Evolutionary conservation across 73 alveolate species (phyloP), one percentile per base, ranked within the genome.

Genomic region (Strombidium stylifer): DNA sequence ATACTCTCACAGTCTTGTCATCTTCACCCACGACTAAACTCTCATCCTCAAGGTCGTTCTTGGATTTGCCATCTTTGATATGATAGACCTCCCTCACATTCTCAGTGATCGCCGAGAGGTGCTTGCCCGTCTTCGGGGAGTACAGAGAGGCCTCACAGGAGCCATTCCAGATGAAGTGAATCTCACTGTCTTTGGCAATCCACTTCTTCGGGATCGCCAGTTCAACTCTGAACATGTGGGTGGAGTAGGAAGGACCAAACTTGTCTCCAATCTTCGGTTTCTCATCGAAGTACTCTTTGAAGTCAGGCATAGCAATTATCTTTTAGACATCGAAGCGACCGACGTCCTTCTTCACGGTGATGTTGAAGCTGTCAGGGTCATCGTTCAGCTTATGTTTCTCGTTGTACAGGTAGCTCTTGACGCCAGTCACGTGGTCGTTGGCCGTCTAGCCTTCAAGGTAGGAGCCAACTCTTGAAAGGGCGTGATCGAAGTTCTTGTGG

Each of bases 161-260:
- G 3, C 81, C 66, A 54, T 74, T 70, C 87, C 87, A 74, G 16
- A 40, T 30, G 10, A 74, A 51, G 42, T 74, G 87, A 46, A 48
- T 54, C 40, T 74, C 87, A 23, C 48, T 49, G 6, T 58, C 69
- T 28, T 36, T 62, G 47, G 14, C 11, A 0, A 56, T 21, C 84
- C 84, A 71, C 15, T 24, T 46, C 40, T 71, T 55, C 3, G 84
- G 84, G 2, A 71, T 36, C 20, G 37, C 71, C 12, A 71, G 35
- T 21, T 55, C 75, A 20, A 71, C 39, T 1, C n/a, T 10, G 75
- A 71, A 71, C 84, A 74, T 57, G 50, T 71, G 74, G 2, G 84
- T 71, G 12, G 46, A 59, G 75, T 75, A 71, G 34, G 67, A 35
- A 41, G 56, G 23, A 11, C 84, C 84, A 41, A 71, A 71, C 12